Evolutionary conservation across 768 basidiomycete species (phyloP), one percentile per base, ranked within the genome.

Genomic region (Polyporus arcularius): DNA sequence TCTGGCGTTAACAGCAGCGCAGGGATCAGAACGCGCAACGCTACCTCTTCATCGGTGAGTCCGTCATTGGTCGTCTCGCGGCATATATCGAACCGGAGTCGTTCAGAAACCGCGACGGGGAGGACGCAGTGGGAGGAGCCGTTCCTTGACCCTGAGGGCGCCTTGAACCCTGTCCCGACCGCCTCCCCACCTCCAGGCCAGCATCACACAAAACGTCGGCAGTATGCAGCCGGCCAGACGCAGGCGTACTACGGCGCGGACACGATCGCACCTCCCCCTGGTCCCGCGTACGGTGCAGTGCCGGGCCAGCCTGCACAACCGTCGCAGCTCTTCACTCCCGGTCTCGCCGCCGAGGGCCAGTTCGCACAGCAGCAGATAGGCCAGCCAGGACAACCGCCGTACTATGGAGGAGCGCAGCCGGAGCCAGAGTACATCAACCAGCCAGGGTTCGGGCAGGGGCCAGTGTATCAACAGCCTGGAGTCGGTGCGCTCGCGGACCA

Each of bases 161-260:
- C 42, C 4, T 10, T 53, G 45, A 74, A 30, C 78, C 82, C 47
- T 74, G 80, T 77, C 18, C 76, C 76, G 14, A 77, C 81, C 3
- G 74, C 76, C 21, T 79, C 84, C 32, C 79, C 84, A 28, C 76
- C 79, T 15, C 71, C 73, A 2, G 55, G 65, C n/a, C 47, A 42
- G 26, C 73, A 82, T 64, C 57, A 78, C 55, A 40, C 53, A 41
- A 90, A 92, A 75, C 89, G 93, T 66, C 88, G 96, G 47, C 94
- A 96, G 74, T 98, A 98, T 72, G 96, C 96, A 51, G 87, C 92
- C 4, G 95, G 92, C 11, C 95, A 97, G 75, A 94, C 94, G 1
- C 92, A 94, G 70, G 93, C 84, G 3, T 95, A 95, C 72, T 93
- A 93, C 65, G 84, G 86, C 39, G 71, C 76, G 11, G 79, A 80